Percentiles rank a stretch among this genome's conserved stretches.
Conservation (phyloP, 177 flowering plant species). For the Vitis hybrid region DNA sequence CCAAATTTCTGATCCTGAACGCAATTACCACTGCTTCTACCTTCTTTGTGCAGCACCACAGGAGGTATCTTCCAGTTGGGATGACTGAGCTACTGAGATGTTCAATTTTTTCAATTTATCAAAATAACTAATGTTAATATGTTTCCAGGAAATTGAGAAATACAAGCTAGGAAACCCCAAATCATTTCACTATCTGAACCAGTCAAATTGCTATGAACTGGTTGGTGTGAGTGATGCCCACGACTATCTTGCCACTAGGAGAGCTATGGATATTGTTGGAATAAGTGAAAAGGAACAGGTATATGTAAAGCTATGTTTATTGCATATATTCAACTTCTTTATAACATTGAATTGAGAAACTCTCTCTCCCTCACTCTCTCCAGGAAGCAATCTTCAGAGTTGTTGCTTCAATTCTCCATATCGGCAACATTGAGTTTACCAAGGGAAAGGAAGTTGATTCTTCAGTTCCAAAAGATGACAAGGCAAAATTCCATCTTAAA, state of each 20-base stretch:
- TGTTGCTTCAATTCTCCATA: constrained; percentile 57
- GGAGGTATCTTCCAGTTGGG: constrained; percentile 9
- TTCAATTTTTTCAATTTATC: no score
- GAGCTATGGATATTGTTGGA: constrained; percentile 72
- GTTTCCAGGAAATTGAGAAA: constrained; percentile 48
- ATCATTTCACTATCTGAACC: constrained; percentile 55
- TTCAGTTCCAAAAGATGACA: constrained; percentile 55
- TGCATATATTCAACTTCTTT: background rate
- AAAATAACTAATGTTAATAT: background rate
- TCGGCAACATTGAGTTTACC: constrained; percentile 54
- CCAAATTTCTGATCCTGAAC: constrained; percentile 20
- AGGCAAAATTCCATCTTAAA: constrained; percentile 57
- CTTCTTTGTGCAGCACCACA: constrained; percentile 19
- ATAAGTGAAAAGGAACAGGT: constrained; percentile 61
- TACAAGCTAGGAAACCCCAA: constrained; percentile 52
- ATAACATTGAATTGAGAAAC: background rate
- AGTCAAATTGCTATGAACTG: constrained; percentile 51
- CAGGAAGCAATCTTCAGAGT: constrained; percentile 69
- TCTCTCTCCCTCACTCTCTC: background rate
- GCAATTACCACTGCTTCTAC: constrained; percentile 19
- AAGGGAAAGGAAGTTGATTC: constrained; percentile 62
- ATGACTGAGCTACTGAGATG: no score
- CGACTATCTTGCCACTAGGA: constrained; percentile 61
- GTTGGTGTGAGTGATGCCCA: constrained; percentile 58
- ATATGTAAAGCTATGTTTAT: background rate